Evolutionary conservation across 371 early-diverging fungal genomes (phyloP), one percentile per base, ranked within the genome.

Genomic region (Mycotypha africana): DNA sequence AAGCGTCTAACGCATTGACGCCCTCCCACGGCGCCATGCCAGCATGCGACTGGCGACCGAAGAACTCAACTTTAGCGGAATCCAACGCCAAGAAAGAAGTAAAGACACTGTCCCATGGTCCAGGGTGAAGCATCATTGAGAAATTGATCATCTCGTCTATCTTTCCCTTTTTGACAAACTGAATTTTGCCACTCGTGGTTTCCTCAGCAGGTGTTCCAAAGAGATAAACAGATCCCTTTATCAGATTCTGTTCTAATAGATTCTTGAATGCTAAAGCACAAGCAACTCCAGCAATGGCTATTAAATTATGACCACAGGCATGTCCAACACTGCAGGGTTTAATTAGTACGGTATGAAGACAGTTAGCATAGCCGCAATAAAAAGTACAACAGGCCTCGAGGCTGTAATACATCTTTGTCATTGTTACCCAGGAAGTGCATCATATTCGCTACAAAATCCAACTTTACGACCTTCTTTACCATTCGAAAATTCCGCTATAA

Each of bases 171-270:
- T 83, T 49, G 20, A 86, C 61, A 73, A 92, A 76, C 2, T 51
- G 53, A 35, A 85, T 76, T 53, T 92, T 92, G 23, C 89, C 91
- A 24, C 82, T 81, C 0, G 60, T 60, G 0, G 72, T 66, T 59
- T 91, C 87, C 56, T 91, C 91, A 5, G 86, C 89, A 4, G 92
- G 91, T 2, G 88, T 87, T 15, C 90, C 92, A 74, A 82, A 86
- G 32, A 90, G 60, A 34, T 63, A 74, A 40, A 89, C 79, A 12
- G 65, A 60, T 12, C 82, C 88, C 7, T 65, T 43, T 26, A 88
- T 48, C 14, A 69, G 33, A 23, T 69, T 65, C 25, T 57, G 44
- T 38, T 82, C 69, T 49, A 86, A 47, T 17, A 76, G 76, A 8
- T 62, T 45, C 42, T 77, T 74, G 10, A 79, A 53, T 6, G 78